Percentiles rank a stretch among this genome's conserved stretches.
These are phyloP conservation scores for Botrytis hyacinthi DNA, from an alignment of 2,329 filamentous ascomycete genomes.

Conservation along the genomic window DNA sequence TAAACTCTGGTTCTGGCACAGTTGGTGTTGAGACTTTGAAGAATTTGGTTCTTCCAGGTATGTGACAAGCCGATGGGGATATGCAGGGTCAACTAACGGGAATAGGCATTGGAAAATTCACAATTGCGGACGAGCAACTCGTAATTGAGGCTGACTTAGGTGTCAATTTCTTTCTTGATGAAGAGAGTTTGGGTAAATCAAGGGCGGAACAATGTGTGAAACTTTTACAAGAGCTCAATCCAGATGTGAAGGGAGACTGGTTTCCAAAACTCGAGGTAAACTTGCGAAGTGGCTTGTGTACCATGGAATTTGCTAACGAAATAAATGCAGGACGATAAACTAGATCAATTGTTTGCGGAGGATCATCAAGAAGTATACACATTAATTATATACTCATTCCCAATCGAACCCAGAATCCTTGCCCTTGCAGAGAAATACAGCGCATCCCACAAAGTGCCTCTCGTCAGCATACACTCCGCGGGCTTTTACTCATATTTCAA, in stretches of 20 bases:
- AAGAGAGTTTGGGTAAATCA: slow-evolving; percentile 70
- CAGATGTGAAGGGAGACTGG: slow-evolving; percentile 81
- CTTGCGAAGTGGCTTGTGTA: too few relatives aligned
- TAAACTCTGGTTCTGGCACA: slow-evolving; percentile 84
- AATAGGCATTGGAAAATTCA: slow-evolving; percentile 81
- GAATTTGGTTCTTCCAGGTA: slow-evolving; percentile 90
- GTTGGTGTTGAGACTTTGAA: slow-evolving; percentile 90
- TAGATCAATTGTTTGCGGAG: slow-evolving; percentile 32
- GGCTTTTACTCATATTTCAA: slow-evolving; percentile 91
- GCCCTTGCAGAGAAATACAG: slow-evolving; percentile 50
- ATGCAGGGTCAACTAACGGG: slow-evolving; percentile 20
- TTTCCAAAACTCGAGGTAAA: slow-evolving; percentile 50
- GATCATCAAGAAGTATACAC: slow-evolving; percentile 48
- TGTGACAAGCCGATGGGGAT: slow-evolving; percentile 22
- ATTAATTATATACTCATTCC: slow-evolving; percentile 60
- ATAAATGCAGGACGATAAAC: slow-evolving; percentile 4
- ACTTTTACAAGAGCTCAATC: slow-evolving; percentile 83
- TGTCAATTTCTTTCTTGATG: slow-evolving; percentile 94
- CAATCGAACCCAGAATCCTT: slow-evolving; percentile 53
- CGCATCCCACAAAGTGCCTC: slow-evolving; percentile 61
- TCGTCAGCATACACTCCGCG: slow-evolving; percentile 81
- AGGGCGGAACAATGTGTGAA: slow-evolving; percentile 76
- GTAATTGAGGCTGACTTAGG: slow-evolving; percentile 85
- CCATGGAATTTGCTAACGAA: neutral
- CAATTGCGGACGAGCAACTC: slow-evolving; percentile 75